Evolutionary conservation across 768 basidiomycete genomes (phyloP), one percentile per base, ranked within the genome.

Genomic region (Rhodosporidiobolus odoratus): DNA sequence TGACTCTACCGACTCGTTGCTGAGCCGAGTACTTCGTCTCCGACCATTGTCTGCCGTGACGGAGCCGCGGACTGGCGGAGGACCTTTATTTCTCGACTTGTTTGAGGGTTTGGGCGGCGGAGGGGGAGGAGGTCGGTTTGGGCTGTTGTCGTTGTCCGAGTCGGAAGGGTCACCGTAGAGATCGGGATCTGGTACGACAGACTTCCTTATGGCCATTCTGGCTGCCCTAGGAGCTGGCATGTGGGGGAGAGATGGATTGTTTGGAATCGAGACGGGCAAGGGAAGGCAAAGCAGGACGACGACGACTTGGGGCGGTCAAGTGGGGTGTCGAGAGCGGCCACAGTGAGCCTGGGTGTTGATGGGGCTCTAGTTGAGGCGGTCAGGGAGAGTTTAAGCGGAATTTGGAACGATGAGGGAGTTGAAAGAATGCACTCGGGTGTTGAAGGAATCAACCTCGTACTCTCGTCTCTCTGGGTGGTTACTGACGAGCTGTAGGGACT

Each of bases 151-250:
- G 60, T 61, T 66, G 58, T 64, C 71, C 2, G 61, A 54, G 56
- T 54, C 62, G 34, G 48, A 17, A 4, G 41, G 32, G 58, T 64
- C 41, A 37, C 23, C 43, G 57, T 72, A 72, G 21, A 72, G 62
- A 40, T 62, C 58, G 0, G 71, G 66, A 30, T 72, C 71, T 21
- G 71, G 62, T 4, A 60, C 62, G 66, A 67, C 52, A 8, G 66
- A 67, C 43, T 64, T 67, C 30, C 71, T 47, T 40, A 21, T 9
- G 17, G 61, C 59, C 41, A 45, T 30, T 16, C 64, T 41, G 0
- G 64, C 52, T 0, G 70, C 62, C 10, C 71, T 62, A 1, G 71
- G 71, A 3, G 61, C 65, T 13, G 71, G 65, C 71, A 72, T 68
- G 35, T 3, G 23, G 10, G 12, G 10, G 34, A 37, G 0, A 32